Conservation (phyloP, 345 rosid species). For the Microthlaspi erraticum region DNA sequence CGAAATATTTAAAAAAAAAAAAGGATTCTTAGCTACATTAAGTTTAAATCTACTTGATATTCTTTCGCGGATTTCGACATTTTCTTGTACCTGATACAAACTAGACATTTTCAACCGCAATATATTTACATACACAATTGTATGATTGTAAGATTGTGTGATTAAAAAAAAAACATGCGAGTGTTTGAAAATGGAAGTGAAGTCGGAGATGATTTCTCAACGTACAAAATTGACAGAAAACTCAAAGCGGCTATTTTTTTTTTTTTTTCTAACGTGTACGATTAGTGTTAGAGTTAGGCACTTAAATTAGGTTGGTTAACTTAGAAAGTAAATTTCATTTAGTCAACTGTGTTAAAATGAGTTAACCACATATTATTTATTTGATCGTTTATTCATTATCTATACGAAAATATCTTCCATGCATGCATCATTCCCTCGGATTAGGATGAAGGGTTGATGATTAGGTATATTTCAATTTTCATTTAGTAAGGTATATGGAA, state of each 20-base stretch:
- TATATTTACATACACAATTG: no score
- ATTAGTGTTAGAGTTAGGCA: constrained; percentile 6
- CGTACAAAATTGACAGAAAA: background rate
- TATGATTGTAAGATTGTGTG: no score
- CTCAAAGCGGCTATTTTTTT: background rate
- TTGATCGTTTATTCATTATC: background rate
- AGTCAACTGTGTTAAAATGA: constrained; percentile 4
- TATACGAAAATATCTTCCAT: constrained; percentile 25
- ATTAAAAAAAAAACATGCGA: background rate
- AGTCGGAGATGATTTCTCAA: background rate
- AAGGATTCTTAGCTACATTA: no score
- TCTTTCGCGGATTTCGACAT: no score
- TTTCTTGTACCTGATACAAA: no score
- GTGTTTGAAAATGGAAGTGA: background rate
- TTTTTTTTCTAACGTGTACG: constrained; percentile 9
- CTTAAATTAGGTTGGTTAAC: background rate
- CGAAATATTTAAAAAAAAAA: no score
- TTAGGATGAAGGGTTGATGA: constrained; percentile 17
- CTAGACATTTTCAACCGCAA: no score
- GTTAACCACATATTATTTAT: background rate
- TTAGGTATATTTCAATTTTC: constrained; percentile 28
- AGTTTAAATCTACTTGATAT: no score
- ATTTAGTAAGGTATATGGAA: constrained; percentile 16
- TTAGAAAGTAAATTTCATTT: background rate
- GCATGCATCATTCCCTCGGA: constrained; percentile 11